Percentiles rank a stretch among this genome's conserved stretches.
These are phyloP conservation scores for Oropetium thomaeum DNA, from an alignment of 176 grass and related monocot genomes.

Conservation along the genomic window DNA sequence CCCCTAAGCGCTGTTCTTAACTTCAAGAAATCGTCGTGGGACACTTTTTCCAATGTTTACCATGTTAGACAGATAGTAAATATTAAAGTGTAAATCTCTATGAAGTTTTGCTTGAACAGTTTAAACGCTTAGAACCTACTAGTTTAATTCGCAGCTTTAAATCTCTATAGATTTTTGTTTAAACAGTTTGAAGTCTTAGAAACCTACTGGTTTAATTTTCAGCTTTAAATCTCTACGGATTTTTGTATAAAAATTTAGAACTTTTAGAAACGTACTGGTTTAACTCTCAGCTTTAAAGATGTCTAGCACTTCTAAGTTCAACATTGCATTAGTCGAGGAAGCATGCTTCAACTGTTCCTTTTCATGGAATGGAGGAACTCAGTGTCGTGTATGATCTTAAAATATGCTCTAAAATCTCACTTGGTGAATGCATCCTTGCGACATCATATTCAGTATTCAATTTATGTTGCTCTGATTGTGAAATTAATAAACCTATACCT, in stretches of 20 bases:
- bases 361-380: neutral
- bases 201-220: neutral
- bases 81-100: neutral
- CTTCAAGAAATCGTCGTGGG: neutral
- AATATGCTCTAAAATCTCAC: neutral
- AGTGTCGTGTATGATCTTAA: neutral
- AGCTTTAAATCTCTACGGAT: neutral
- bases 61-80: neutral
- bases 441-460: neutral
- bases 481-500: neutral
- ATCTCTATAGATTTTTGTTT: neutral
- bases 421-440: neutral
- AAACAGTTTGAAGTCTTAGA: neutral
- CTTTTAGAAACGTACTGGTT: neutral
- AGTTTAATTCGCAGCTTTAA: neutral
- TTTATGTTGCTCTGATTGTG: neutral
- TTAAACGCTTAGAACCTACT: neutral
- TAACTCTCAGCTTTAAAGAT: neutral
- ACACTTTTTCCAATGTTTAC: neutral
- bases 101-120: neutral
- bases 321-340: neutral
- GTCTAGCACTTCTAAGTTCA: neutral
- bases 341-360: neutral
- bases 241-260: neutral
- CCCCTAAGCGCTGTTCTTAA: neutral